Base-by-base conservation (phyloP, 2,329 filamentous ascomycete genomes). In the Xylariaceae sp. region DNA sequence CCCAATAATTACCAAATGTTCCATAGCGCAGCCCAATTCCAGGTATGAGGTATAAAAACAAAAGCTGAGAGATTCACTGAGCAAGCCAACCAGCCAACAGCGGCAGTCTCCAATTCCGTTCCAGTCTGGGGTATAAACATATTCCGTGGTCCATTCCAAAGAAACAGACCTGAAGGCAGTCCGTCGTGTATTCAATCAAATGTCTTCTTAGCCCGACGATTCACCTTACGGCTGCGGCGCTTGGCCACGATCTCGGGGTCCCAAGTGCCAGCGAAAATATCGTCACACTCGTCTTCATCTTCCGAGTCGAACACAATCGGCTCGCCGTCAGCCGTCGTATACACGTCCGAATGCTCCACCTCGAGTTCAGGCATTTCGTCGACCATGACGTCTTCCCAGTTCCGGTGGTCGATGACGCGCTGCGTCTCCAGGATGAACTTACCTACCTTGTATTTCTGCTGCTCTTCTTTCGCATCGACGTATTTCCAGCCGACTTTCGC, bases 401-500 rank as follows among this genome's bases (percentile, higher is more conserved):
- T 65, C 26, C 70, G 68, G 34, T 69, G 66, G 11, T 70, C 65
- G 18, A 76, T 67, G 13, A 82, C 74, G 39, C 77, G 66, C 57
- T 75, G 72, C 30, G 74, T 78, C 64, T 85, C 81, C 30, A 85
- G 60, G 22, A 85, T 84, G 56, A 78, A 85, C 60, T 84, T 85
- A 50, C 80, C 80, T 37, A 84, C 69, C 62, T 85, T 85, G 67
- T 85, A 85, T 56, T 71, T 73, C 59, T 85, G 81, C 35, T 68
- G 63, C 41, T 65, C 54, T 51, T 83, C 76, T 45, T 71, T 72
- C 2, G 81, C 80, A 56, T 81, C 76, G 33, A 84, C 69, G 53
- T 85, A 85, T 60, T 84, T 84, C 81, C 81, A 85, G 15, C 81
- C 81, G 8, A 85, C 56, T 52, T 76, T 76, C 38, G 65, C 66